Evolutionary conservation across 2,329 filamentous ascomycete species (phyloP).

Genomic region (Neurospora crassa): DNA sequence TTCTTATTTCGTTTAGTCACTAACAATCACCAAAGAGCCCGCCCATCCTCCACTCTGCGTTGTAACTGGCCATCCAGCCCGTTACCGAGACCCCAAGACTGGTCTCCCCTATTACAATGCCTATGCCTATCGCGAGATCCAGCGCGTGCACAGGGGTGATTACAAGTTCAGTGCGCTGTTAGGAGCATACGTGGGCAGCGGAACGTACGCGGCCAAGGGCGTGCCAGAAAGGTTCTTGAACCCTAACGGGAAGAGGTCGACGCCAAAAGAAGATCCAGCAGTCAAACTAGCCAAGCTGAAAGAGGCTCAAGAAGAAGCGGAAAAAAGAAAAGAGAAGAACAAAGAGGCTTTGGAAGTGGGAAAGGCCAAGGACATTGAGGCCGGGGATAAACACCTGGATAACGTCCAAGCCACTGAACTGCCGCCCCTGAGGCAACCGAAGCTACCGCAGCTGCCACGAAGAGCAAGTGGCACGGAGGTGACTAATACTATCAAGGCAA

Average conservation of each 20-base stretch:
- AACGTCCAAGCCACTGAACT: not conserved
- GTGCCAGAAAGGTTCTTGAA: slow-evolving; percentile 68
- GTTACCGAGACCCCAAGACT: slow-evolving; percentile 77
- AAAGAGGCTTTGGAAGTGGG: not conserved
- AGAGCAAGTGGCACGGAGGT: not conserved
- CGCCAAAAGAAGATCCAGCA: not conserved
- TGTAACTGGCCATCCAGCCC: slow-evolving; percentile 73
- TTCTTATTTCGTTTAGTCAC: not conserved
- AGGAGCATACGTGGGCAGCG: slow-evolving; percentile 72
- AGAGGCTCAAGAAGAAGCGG: slow-evolving; percentile 3
- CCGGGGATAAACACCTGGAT: not conserved
- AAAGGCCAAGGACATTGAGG: not conserved
- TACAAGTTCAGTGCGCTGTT: slow-evolving; percentile 76
- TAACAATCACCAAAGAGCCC: slow-evolving; percentile 32
- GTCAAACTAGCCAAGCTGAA: slow-evolving; percentile 1
- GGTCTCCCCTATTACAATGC: slow-evolving; percentile 72
- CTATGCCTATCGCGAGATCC: slow-evolving; percentile 74
- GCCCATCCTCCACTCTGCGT: slow-evolving; percentile 54
- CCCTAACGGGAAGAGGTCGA: slow-evolving; percentile 11
- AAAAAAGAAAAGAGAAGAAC: not conserved
- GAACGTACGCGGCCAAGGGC: slow-evolving; percentile 55
- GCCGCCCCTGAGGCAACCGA: not conserved
- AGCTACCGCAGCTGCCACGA: not conserved
- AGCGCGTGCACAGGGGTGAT: slow-evolving; percentile 60
- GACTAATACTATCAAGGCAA: not conserved